Evolutionary conservation across 352 stramenopile species (phyloP).

Genomic region (Phytopythium ostracodes): DNA sequence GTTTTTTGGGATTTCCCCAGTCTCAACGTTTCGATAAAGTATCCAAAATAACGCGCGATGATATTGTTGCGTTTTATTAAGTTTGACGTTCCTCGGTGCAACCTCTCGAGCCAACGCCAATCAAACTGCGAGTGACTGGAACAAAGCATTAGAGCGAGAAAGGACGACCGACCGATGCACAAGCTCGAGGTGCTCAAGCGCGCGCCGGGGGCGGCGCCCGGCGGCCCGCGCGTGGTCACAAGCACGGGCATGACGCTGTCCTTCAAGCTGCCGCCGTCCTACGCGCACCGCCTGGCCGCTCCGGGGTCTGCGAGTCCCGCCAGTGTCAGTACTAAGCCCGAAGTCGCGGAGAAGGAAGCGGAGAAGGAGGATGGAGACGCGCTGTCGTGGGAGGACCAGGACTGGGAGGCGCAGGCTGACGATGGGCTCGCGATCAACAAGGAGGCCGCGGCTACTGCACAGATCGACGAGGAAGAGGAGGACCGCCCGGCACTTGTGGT

Average conservation of each 20-base stretch:
- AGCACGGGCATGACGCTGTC: constrained; percentile 45
- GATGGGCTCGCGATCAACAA: not conserved
- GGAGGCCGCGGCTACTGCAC: not conserved
- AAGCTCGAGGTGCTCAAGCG: constrained; percentile 46
- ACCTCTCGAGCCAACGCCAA: not conserved
- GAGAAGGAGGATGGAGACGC: constrained; percentile 7
- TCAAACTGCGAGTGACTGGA: not conserved
- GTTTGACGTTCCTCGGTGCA: not conserved
- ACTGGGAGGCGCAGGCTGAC: constrained; percentile 26
- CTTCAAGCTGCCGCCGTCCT: constrained; percentile 35
- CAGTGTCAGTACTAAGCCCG: not conserved
- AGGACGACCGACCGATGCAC: constrained; percentile 11
- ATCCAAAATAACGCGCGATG: too few relatives aligned
- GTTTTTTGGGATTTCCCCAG: too few relatives aligned
- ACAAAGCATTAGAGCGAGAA: constrained; percentile 1
- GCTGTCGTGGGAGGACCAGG: constrained; percentile 41
- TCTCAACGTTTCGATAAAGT: too few relatives aligned
- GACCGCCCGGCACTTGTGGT: not conserved
- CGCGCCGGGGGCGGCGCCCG: constrained; percentile 12
- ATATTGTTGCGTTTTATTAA: too few relatives aligned
- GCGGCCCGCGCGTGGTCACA: constrained; percentile 21
- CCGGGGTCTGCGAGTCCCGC: not conserved
- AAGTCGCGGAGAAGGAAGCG: constrained; percentile 3
- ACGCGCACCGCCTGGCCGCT: constrained; percentile 5
- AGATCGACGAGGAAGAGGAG: constrained; percentile 1